These are phyloP conservation scores for Salvia sclarea DNA, from an alignment of 305 asterid genomes.

Conservation along the genomic window DNA sequence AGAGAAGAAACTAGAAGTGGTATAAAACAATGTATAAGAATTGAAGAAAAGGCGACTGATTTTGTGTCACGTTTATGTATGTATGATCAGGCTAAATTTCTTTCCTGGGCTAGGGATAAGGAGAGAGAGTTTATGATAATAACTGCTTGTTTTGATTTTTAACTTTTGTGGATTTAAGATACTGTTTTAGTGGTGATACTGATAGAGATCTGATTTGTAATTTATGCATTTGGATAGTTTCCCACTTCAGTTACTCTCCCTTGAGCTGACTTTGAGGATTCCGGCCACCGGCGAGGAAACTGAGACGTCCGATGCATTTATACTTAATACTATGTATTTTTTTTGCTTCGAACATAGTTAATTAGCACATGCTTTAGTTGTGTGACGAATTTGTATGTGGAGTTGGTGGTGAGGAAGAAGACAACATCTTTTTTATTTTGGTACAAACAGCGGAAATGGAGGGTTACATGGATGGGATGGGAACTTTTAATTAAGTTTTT, in stretches of 20 bases:
- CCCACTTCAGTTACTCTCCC: neutral
- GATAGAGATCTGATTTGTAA: constrained; percentile 60
- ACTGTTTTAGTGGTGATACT: constrained; percentile 50
- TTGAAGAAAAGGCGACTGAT: constrained; percentile 38
- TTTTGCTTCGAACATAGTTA: too few relatives aligned
- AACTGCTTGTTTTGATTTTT: constrained; percentile 46
- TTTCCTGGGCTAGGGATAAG: constrained; percentile 55
- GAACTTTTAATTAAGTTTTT: too few relatives aligned
- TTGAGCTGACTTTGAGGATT: constrained; percentile 23
- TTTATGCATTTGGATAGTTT: constrained; percentile 31
- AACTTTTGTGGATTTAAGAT: constrained; percentile 46
- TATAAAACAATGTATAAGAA: constrained; percentile 24
- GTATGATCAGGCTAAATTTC: constrained; percentile 59
- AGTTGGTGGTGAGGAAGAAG: too few relatives aligned
- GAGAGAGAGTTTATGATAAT: constrained; percentile 41
- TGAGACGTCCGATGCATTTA: constrained; percentile 19
- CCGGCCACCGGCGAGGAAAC: constrained; percentile 59
- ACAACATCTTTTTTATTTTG: too few relatives aligned
- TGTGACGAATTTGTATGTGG: too few relatives aligned
- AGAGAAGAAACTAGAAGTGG: constrained; percentile 29
- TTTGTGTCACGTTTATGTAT: constrained; percentile 58
- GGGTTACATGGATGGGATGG: too few relatives aligned
- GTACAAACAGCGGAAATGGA: too few relatives aligned
- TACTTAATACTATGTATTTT: too few relatives aligned
- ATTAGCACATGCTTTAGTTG: too few relatives aligned